Evolutionary conservation across 1,139 yeast genomes (phyloP).

Genomic region (Wickerhamomyces sp.): DNA sequence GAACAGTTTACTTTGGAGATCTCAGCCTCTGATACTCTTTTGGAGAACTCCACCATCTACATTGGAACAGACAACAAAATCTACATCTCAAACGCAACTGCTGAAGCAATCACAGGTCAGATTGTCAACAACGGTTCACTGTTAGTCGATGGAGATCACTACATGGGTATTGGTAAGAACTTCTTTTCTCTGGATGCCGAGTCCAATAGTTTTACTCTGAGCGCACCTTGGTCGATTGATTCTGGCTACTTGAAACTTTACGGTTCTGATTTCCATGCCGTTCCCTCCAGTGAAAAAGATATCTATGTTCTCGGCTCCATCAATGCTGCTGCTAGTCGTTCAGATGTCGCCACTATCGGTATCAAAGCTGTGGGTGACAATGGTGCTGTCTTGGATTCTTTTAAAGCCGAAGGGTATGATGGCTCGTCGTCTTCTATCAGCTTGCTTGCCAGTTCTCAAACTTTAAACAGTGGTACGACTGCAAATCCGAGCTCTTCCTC

Average conservation of each 20-base stretch:
- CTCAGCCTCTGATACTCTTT: neutral
- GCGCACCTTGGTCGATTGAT: constrained; percentile 8
- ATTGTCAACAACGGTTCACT: constrained; percentile 8
- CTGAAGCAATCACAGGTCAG: constrained; percentile 1
- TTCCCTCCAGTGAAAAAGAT: constrained; percentile 9
- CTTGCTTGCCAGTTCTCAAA: constrained; percentile 2
- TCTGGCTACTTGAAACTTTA: constrained; percentile 8
- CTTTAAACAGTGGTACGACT: constrained; percentile 2
- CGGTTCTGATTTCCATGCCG: constrained; percentile 10
- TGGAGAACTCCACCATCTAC: neutral
- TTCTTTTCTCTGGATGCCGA: constrained; percentile 2
- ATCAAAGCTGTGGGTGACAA: constrained; percentile 2
- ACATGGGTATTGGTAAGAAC: constrained; percentile 9
- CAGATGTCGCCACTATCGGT: constrained; percentile 4
- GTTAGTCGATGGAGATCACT: neutral
- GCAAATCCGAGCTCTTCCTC: too few species aligned
- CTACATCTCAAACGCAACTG: constrained; percentile 3
- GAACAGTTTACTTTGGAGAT: neutral
- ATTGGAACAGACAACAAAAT: constrained; percentile 3
- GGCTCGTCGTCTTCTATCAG: constrained; percentile 2
- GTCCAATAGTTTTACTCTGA: constrained; percentile 4
- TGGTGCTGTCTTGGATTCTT: constrained; percentile 9
- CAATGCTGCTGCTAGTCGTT: constrained; percentile 8
- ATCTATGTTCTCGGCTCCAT: constrained; percentile 8
- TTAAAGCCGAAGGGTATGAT: constrained; percentile 7